These are phyloP conservation scores for Musa acuminata DNA, from an alignment of 176 grass and related monocot genomes.

Conservation along the genomic window DNA sequence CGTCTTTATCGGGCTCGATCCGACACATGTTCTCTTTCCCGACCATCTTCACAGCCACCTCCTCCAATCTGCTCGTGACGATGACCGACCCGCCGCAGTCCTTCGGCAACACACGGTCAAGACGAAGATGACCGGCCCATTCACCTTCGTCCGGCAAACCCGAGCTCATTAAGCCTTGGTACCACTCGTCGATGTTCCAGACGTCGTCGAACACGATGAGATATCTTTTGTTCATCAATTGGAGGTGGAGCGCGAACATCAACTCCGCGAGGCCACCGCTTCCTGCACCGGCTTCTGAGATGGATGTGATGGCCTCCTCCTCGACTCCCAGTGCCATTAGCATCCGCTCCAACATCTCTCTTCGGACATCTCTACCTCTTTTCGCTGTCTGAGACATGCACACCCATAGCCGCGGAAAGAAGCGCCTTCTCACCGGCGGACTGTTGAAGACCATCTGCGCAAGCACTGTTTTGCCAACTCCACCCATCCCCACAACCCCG, in stretches of 20 bases:
- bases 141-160: neutral
- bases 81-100: conserved; percentile 32
- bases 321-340: conserved; percentile 46
- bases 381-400: conserved; percentile 31
- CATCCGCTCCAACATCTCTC: conserved; percentile 37
- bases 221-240: conserved; percentile 30
- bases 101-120: conserved; percentile 28
- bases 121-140: conserved; percentile 2
- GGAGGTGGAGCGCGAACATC: conserved; percentile 26
- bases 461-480: conserved; percentile 13
- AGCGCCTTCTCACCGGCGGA: conserved; percentile 16
- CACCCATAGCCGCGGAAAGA: conserved; percentile 38
- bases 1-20: conserved; percentile 14
- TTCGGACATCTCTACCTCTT: conserved; percentile 15
- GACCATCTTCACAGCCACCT: conserved; percentile 34
- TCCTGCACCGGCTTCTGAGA: neutral
- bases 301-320: conserved; percentile 29
- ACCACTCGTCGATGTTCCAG: conserved; percentile 36
- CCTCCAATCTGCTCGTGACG: conserved; percentile 36
- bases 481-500: conserved; percentile 32
- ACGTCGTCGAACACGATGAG: conserved; percentile 41
- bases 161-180: conserved; percentile 1
- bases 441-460: conserved; percentile 39
- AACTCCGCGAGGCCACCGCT: conserved; percentile 11
- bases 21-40: conserved; percentile 11